These are phyloP conservation scores for Triglochin maritima DNA, from an alignment of 106 monocot species.

Conservation along the genomic window DNA sequence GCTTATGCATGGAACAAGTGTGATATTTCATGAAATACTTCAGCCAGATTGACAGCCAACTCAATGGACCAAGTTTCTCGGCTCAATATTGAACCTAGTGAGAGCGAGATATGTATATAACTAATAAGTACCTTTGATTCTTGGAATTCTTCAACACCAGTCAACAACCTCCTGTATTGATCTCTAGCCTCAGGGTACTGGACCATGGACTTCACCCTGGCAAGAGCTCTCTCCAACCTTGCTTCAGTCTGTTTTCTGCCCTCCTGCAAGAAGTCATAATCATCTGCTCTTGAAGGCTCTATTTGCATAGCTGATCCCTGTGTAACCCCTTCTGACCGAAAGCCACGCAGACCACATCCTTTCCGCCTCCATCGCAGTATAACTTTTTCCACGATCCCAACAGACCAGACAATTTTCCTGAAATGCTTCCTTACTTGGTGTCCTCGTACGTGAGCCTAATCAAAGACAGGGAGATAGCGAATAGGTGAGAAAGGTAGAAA, in stretches of 20 bases:
- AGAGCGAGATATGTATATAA: background rate
- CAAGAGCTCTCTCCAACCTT: slow-evolving; percentile 76
- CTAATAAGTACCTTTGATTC: slow-evolving; percentile 55
- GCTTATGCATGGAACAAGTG: background rate
- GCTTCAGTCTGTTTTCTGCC: slow-evolving; percentile 84
- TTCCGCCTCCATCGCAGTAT: slow-evolving; percentile 88
- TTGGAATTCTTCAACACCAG: slow-evolving; percentile 53
- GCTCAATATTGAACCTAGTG: background rate
- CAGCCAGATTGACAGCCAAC: no score
- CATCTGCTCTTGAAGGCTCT: slow-evolving; percentile 37
- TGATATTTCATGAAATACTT: background rate
- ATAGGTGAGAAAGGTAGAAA: background rate
- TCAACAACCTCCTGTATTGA: slow-evolving; percentile 71
- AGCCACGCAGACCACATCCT: slow-evolving; percentile 66
- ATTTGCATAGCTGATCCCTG: slow-evolving; percentile 28
- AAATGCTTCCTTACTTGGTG: slow-evolving; percentile 89
- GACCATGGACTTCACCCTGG: slow-evolving; percentile 94
- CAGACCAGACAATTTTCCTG: slow-evolving; percentile 61
- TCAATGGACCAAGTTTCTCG: background rate
- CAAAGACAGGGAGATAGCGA: background rate
- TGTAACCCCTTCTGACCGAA: slow-evolving; percentile 41
- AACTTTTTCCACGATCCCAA: slow-evolving; percentile 78
- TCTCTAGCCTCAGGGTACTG: slow-evolving; percentile 97
- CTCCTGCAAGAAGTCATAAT: slow-evolving; percentile 73
- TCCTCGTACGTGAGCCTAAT: slow-evolving; percentile 85